phyloP scores from a whole-genome alignment of 805 yeast species.

The Millerozyma acaciae region DNA sequence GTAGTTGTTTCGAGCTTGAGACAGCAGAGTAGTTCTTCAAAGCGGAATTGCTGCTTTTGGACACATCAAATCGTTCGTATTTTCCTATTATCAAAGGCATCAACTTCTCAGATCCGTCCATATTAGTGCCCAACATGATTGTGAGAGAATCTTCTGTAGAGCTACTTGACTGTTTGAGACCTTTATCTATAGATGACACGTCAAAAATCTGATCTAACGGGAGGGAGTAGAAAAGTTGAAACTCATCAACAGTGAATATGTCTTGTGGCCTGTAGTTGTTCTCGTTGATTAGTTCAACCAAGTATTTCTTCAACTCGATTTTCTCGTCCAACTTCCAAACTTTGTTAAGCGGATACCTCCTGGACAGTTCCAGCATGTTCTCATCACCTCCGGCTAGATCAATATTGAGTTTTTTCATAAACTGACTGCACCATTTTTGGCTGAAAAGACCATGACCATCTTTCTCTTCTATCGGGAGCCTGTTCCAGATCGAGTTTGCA shows the following conservation, averaged over 20 bases:
- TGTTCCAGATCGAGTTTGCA: slow-evolving; percentile 61
- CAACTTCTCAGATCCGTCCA: slow-evolving; percentile 60
- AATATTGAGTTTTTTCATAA: slow-evolving; percentile 46
- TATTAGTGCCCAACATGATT: slow-evolving; percentile 58
- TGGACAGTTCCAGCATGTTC: slow-evolving; percentile 33
- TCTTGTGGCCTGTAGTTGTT: slow-evolving; percentile 46
- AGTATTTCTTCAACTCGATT: slow-evolving; percentile 40
- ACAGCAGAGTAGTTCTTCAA: slow-evolving; percentile 13
- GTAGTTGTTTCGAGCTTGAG: slow-evolving; percentile 10
- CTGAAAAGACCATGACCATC: slow-evolving; percentile 66
- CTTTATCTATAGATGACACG: slow-evolving; percentile 41
- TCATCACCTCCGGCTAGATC: slow-evolving; percentile 44
- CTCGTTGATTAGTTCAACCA: slow-evolving; percentile 26
- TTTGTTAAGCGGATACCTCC: slow-evolving; percentile 35
- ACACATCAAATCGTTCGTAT: slow-evolving; percentile 42
- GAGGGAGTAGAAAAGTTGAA: slow-evolving; percentile 54
- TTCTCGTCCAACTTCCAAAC: slow-evolving; percentile 63
- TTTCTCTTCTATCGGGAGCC: slow-evolving; percentile 48
- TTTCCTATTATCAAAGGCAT: slow-evolving; percentile 60
- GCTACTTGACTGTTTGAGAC: slow-evolving; percentile 33
- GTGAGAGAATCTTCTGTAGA: slow-evolving; percentile 44
- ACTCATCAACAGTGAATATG: slow-evolving; percentile 58
- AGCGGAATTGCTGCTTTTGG: slow-evolving; percentile 21
- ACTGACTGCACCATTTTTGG: slow-evolving; percentile 57
- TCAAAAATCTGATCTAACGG: slow-evolving; percentile 58